Evolutionary conservation across 2,329 filamentous ascomycete genomes (phyloP).

Genomic region (Cercospora sp.): DNA sequence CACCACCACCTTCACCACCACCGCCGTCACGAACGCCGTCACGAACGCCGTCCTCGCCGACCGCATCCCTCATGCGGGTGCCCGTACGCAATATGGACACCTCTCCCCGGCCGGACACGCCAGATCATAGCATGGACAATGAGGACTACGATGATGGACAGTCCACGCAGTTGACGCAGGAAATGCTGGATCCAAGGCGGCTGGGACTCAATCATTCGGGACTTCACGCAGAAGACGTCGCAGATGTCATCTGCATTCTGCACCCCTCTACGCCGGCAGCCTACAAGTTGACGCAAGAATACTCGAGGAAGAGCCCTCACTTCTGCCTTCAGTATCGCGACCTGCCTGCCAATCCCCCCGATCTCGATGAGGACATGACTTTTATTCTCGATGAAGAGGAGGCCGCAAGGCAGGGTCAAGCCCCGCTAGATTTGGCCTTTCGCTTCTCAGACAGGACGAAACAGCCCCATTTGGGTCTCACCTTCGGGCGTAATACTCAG

Average conservation of each 20-base stretch:
- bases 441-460: slow-evolving; percentile 74
- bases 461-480: slow-evolving; percentile 70
- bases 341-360: slow-evolving; percentile 32
- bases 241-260: slow-evolving; percentile 86
- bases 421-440: slow-evolving; percentile 67
- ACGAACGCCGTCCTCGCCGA: not conserved
- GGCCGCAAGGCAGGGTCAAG: slow-evolving; percentile 44
- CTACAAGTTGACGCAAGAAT: slow-evolving; percentile 65
- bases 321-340: slow-evolving; percentile 58
- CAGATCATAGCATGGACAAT: not conserved
- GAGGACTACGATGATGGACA: slow-evolving; percentile 37
- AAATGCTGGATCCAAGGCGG: slow-evolving; percentile 74
- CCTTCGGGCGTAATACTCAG: slow-evolving; percentile 74
- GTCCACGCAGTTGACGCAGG: slow-evolving; percentile 59
- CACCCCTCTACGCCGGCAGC: slow-evolving; percentile 75
- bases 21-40: not conserved
- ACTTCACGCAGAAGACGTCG: slow-evolving; percentile 76
- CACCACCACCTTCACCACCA: not conserved
- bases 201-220: slow-evolving; percentile 78
- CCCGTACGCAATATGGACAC: not conserved
- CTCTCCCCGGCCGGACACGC: not conserved
- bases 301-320: slow-evolving; percentile 54
- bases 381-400: slow-evolving; percentile 35
- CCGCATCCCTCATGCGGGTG: not conserved
- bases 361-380: slow-evolving; percentile 32